These are phyloP conservation scores for Tolypocladium endophyticum DNA, from an alignment of 2,329 filamentous ascomycete species.

Conservation along the genomic window DNA sequence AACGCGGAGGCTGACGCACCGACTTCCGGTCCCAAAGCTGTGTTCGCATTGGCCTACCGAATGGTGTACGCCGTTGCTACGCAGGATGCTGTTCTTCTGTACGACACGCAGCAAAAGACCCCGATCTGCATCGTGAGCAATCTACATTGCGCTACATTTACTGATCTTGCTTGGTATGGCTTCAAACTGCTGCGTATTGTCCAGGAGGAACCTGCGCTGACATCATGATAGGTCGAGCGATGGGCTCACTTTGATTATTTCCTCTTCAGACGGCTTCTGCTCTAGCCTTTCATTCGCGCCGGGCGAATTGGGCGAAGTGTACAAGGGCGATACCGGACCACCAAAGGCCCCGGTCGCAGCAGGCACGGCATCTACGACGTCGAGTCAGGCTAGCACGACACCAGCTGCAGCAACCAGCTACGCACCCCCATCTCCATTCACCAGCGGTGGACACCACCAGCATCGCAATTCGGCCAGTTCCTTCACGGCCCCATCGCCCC, in stretches of 20 bases:
- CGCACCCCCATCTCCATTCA: constrained; percentile 50
- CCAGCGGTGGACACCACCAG: constrained; percentile 36
- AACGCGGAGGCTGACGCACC: constrained; percentile 32
- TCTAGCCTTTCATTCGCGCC: constrained; percentile 77
- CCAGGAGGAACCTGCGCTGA: neutral
- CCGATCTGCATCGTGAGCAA: constrained; percentile 94
- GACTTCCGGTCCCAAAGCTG: constrained; percentile 51
- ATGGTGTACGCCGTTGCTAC: constrained; percentile 96
- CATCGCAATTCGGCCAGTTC: constrained; percentile 50
- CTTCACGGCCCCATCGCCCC: constrained; percentile 46
- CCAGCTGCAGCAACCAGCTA: constrained; percentile 58
- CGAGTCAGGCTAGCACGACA: constrained; percentile 57
- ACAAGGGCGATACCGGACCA: constrained; percentile 56
- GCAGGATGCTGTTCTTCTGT: constrained; percentile 87
- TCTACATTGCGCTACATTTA: constrained; percentile 93
- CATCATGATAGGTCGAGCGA: constrained; percentile 33
- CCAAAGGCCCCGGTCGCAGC: constrained; percentile 31
- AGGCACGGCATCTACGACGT: constrained; percentile 30
- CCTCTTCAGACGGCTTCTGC: constrained; percentile 97
- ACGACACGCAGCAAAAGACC: constrained; percentile 94
- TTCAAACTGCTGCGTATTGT: neutral
- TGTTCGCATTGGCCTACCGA: constrained; percentile 80
- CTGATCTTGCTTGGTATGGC: constrained; percentile 82
- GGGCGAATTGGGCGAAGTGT: constrained; percentile 76
- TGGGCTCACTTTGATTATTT: constrained; percentile 62